Evolutionary conservation across 164 flowering plant species (phyloP), one percentile per base, ranked within the genome.

Genomic region (Taxillus chinensis): DNA sequence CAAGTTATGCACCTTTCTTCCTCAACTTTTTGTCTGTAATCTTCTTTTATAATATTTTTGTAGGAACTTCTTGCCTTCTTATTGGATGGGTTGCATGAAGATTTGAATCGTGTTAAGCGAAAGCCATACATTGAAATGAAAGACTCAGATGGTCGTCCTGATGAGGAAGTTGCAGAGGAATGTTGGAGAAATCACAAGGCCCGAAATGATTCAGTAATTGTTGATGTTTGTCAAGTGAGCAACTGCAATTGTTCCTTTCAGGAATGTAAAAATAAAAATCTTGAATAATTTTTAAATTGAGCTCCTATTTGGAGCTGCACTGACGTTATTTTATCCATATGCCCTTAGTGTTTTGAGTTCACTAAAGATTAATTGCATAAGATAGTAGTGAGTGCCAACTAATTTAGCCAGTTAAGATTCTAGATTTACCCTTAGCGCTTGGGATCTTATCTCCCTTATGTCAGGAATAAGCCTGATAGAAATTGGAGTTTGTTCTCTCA

Each of bases 51-150:
- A 51, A 14, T 51, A 16, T 64, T 40, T 66, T 17, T 69, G 10
- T 69, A 92, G 98, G 98, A 92, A 78, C 93, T 92, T 73, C 89
- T 92, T 69, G 96, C 95, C 43, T 92, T 92, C 75, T 76, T 92
- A 64, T 70, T 92, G 74, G 95, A 92, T 78, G 98, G 98, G 45
- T 77, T 92, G 71, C 98, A 92, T 82, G 98, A 92, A 84, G 98
- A 92, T 79, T 74, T 92, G 65, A 92, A 92, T 76, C 96, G 92
- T 67, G 98, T 92, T 37, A 89, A 87, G 68, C 79, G 68, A 52
- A 92, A 92, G 75, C 98, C 98, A 38, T 92, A 92, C 55, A 70
- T 89, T 79, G 95, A 86, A 73, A 59, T 80, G 41, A 92, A 86
- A 77, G 96, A 92, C 75, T 84, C 78, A 62, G 81, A 85, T 73